Evolutionary conservation across 495 filamentous ascomycete species (phyloP).

Genomic region (Penicillium silybi): DNA sequence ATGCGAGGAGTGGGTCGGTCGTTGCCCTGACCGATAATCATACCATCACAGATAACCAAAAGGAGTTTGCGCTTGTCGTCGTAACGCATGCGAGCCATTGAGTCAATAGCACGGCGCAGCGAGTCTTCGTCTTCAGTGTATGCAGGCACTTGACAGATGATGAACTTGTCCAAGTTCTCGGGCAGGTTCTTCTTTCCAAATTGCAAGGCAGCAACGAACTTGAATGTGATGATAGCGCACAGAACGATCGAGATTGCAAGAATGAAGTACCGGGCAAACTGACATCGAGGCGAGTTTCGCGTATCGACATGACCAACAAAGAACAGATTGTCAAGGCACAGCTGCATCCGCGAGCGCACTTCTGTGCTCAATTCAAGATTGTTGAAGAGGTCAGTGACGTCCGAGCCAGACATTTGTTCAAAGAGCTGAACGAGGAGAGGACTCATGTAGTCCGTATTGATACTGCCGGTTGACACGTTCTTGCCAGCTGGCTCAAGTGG

Average conservation of each 20-base stretch:
- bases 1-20: conserved; percentile 93
- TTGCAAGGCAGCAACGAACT: conserved; percentile 94
- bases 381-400: conserved; percentile 82
- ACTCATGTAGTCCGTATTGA: conserved; percentile 81
- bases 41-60: conserved; percentile 42
- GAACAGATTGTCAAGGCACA: conserved; percentile 93
- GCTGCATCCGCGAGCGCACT: conserved; percentile 63
- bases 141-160: conserved; percentile 95
- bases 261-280: conserved; percentile 87
- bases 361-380: conserved; percentile 52
- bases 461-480: conserved; percentile 35
- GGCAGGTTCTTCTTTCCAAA: conserved; percentile 87
- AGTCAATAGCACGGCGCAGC: conserved; percentile 93
- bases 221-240: conserved; percentile 80
- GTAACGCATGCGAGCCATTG: conserved; percentile 90
- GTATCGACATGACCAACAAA: conserved; percentile 92
- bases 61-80: conserved; percentile 69
- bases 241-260: conserved; percentile 86
- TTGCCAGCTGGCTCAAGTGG: conserved; percentile 52
- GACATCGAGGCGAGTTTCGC: conserved; percentile 77
- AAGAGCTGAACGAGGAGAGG: conserved; percentile 70
- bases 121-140: conserved; percentile 99
- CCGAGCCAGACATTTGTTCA: conserved; percentile 66
- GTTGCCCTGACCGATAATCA: conserved; percentile 99
- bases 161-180: conserved; percentile 95